Conservation (phyloP, 129 eudicot species). For the Deinandra increscens region DNA sequence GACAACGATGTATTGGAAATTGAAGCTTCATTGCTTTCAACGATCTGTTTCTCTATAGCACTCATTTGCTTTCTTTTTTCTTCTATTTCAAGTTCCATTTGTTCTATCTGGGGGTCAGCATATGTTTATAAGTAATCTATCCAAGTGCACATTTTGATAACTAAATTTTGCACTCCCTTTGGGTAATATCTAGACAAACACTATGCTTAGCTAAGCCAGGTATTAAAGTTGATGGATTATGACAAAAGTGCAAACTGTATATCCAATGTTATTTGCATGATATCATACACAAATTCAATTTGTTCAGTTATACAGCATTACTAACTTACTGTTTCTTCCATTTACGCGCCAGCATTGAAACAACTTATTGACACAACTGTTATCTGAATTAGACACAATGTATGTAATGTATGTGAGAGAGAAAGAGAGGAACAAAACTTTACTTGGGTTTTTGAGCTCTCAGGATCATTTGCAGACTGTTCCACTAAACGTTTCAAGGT, state of each 20-base stretch:
- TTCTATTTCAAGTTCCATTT: slow-evolving; percentile 78
- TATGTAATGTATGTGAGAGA: background rate
- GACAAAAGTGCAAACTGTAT: background rate
- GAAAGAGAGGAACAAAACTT: background rate
- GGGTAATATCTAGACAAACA: background rate
- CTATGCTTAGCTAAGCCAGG: no score
- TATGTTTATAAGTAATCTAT: slow-evolving; percentile 15
- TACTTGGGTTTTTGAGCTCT: slow-evolving; percentile 69
- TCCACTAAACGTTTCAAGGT: slow-evolving; percentile 90
- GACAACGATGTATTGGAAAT: slow-evolving; percentile 78
- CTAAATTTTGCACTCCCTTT: background rate
- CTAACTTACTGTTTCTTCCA: background rate
- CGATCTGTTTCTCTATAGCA: slow-evolving; percentile 75
- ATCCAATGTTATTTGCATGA: slow-evolving; percentile 2
- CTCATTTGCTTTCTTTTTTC: slow-evolving; percentile 91
- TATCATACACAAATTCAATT: background rate
- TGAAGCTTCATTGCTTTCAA: slow-evolving; percentile 80
- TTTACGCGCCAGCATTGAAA: slow-evolving; percentile 12
- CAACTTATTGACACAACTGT: background rate
- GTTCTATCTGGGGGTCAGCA: slow-evolving; percentile 57
- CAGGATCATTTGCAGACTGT: slow-evolving; percentile 91
- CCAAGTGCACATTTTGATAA: background rate
- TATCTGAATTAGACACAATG: slow-evolving; percentile 1
- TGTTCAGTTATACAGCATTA: background rate
- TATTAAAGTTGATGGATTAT: no score